phyloP scores from a whole-genome alignment of 2,329 filamentous ascomycete genomes.

The Aspergillus pseudoviridinutans region DNA sequence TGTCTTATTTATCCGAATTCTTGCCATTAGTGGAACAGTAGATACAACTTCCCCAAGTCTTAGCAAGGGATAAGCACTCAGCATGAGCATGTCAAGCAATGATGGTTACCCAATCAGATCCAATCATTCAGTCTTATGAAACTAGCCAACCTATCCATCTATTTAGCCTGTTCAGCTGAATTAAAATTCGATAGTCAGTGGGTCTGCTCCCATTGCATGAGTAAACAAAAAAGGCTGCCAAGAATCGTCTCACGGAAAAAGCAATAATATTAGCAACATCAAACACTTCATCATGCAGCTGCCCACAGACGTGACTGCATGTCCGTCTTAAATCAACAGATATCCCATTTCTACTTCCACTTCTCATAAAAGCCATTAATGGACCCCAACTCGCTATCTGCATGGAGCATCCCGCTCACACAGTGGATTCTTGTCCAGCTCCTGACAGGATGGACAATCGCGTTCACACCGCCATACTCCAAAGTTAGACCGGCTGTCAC shows the following conservation, averaged over 20 bases:
- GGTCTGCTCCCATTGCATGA: background rate
- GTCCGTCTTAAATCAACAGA: background rate
- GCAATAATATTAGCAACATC: too few relatives aligned
- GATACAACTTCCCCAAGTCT: too few relatives aligned
- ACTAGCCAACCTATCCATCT: too few relatives aligned
- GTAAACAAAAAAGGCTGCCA: background rate
- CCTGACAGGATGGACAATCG: slow-evolving; percentile 8
- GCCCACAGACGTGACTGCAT: background rate
- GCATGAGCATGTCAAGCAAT: background rate
- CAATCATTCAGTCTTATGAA: background rate
- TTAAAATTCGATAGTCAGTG: background rate
- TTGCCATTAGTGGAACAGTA: too few relatives aligned
- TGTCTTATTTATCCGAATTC: too few relatives aligned
- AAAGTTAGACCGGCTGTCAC: slow-evolving; percentile 2
- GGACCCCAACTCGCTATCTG: background rate
- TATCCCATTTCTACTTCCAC: too few relatives aligned
- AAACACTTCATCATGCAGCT: background rate
- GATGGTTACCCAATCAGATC: background rate
- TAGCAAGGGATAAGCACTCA: too few relatives aligned
- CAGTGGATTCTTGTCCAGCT: slow-evolving; percentile 14
- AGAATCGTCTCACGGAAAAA: background rate
- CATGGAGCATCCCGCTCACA: slow-evolving; percentile 6
- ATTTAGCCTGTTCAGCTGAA: background rate
- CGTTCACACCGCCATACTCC: slow-evolving; percentile 9
- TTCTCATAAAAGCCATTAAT: too few relatives aligned